These are phyloP conservation scores for Cryphonectria parasitica DNA, from an alignment of 2,329 filamentous ascomycete species.

Conservation along the genomic window DNA sequence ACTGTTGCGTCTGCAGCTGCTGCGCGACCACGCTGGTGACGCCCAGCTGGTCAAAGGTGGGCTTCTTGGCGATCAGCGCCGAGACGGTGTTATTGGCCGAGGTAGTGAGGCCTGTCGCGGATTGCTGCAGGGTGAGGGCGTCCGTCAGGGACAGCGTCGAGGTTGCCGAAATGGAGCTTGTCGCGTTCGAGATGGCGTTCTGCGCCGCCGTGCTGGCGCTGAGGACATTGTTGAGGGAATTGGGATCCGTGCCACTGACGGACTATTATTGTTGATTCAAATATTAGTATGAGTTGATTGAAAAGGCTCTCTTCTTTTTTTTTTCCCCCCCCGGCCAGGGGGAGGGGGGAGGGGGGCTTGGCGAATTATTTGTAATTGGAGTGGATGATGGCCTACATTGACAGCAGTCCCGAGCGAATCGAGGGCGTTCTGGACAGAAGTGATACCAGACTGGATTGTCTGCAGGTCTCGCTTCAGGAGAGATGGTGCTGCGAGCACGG, in stretches of 20 bases:
- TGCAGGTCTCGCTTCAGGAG: slow-evolving; percentile 23
- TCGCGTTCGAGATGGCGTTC: slow-evolving; percentile 31
- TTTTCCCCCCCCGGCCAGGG: too few relatives aligned
- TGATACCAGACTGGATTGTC: slow-evolving; percentile 22
- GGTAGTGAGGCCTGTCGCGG: slow-evolving; percentile 31
- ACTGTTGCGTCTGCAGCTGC: slow-evolving; percentile 35
- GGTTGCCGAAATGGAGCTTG: slow-evolving; percentile 36
- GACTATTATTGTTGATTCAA: background rate
- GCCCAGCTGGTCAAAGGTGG: slow-evolving; percentile 35
- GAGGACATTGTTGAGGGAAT: slow-evolving; percentile 57
- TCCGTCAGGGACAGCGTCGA: slow-evolving; percentile 33
- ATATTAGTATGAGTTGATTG: background rate
- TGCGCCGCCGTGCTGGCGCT: slow-evolving; percentile 30
- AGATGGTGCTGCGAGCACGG: slow-evolving; percentile 23
- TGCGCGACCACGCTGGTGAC: slow-evolving; percentile 34
- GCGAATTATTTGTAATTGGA: background rate
- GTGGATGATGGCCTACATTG: background rate
- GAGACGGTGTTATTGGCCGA: slow-evolving; percentile 33
- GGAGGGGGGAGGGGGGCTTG: too few relatives aligned
- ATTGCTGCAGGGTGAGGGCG: slow-evolving; percentile 30
- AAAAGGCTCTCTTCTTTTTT: too few relatives aligned
- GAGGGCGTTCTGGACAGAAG: slow-evolving; percentile 22
- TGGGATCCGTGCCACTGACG: slow-evolving; percentile 24
- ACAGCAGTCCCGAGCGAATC: slow-evolving; percentile 24
- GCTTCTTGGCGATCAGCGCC: slow-evolving; percentile 35